A percentile compares a stretch with the other conserved stretches of the same genome.
These are phyloP conservation scores for Metschnikowia colocasiae DNA, from an alignment of 805 yeast genomes.

Conservation along the genomic window DNA sequence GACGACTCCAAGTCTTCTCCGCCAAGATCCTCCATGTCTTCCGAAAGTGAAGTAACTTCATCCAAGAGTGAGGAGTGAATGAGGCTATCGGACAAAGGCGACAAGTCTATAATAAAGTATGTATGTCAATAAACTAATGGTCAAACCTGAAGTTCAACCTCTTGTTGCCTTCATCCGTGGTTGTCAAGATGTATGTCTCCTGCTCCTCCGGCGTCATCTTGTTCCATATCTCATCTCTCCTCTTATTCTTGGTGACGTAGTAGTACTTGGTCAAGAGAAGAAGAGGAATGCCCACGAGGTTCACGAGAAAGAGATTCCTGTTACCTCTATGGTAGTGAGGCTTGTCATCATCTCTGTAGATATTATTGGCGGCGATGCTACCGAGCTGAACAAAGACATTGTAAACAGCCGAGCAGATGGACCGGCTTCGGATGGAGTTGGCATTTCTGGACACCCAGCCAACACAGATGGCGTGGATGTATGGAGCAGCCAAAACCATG, in stretches of 20 bases:
- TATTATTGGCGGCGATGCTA: slow-evolving; percentile 49
- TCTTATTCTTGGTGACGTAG: slow-evolving; percentile 40
- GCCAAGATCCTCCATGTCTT: slow-evolving; percentile 1
- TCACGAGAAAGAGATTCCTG: slow-evolving; percentile 29
- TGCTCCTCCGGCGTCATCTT: slow-evolving; percentile 47
- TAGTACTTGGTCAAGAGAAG: slow-evolving; percentile 31
- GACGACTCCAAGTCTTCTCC: neutral
- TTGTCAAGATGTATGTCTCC: slow-evolving; percentile 40
- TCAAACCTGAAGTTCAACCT: slow-evolving; percentile 49
- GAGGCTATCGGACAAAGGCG: too few species aligned
- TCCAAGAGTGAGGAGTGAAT: neutral
- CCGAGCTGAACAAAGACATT: slow-evolving; percentile 64
- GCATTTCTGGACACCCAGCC: slow-evolving; percentile 63
- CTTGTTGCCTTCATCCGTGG: slow-evolving; percentile 54
- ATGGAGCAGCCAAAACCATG: slow-evolving; percentile 42
- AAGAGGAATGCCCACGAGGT: slow-evolving; percentile 22
- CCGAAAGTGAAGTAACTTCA: neutral
- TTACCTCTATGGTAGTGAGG: slow-evolving; percentile 64
- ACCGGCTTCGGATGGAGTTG: slow-evolving; percentile 58
- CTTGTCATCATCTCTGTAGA: slow-evolving; percentile 53
- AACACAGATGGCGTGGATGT: slow-evolving; percentile 53
- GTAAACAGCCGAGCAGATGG: slow-evolving; percentile 62
- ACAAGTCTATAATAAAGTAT: too few species aligned
- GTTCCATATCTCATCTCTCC: slow-evolving; percentile 49
- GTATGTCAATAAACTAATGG: slow-evolving; percentile 16